Evolutionary conservation across 257 asterid species (phyloP), one percentile per base, ranked within the genome.

Genomic region (Solanum corneliomulleri): DNA sequence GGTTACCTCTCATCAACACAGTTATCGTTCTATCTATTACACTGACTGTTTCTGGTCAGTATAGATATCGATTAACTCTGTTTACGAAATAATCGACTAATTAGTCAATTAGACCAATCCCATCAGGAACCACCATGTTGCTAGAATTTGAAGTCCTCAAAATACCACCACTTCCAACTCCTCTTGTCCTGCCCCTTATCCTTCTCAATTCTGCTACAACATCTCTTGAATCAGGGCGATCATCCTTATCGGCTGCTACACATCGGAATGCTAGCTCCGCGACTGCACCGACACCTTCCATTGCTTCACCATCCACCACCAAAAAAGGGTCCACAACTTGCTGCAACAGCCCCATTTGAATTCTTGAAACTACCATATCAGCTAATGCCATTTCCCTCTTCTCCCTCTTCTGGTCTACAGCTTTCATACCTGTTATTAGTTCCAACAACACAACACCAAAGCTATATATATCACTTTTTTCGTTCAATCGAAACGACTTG

Each of bases 201-300:
- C 98, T 87, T 94, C 93, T 84, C 70, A 97, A 90, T 86, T 95
- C 98, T 11, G 88, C 92, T 85, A 89, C 98, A 87, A 97, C 99
- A 90, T 95, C 98, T 88, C 91, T 76, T 1, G 98, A 96, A 76
- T 95, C 97, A 18, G 99, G 98, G 85, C 99, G 87, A 45, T 97
- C 99, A 14, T 97, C 98, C 86, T 97, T 97, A 78, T 95, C 98
- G 0, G 92, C 92, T 0, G 99, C 99, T 21, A 97, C 94, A 5
- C 99, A 95, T 33, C 94, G 94, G 89, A 97, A 97, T 0, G 98
- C 98, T 11, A 97, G 90, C 94, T 97, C 99, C 0, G 98, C 99
- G 87, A 95, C 93, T 0, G 97, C 97, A 0, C 88, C 83, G 2
- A 95, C 98, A 16, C 98, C 97, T 72, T 93, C 98, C 94, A 90